A percentile compares a stretch with the other conserved stretches of the same genome.
Evolutionary conservation across 192 early-diverging fungal genomes (phyloP).

Genomic region (Polychytrium aggregatum): DNA sequence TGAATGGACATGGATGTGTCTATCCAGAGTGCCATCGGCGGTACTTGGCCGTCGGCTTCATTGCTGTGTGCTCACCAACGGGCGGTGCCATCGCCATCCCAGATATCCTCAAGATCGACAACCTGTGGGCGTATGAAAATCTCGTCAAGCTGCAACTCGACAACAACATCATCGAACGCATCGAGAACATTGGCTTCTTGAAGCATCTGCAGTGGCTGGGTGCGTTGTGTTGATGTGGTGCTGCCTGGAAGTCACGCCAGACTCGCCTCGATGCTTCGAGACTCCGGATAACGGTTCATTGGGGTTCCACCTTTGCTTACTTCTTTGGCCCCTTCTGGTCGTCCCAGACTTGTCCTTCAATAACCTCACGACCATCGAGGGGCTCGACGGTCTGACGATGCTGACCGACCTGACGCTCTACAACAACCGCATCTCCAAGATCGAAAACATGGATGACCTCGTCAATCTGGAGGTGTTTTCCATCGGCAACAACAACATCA

Average conservation of each 20-base stretch:
- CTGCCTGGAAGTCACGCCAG: too few species aligned
- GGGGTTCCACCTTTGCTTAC: not conserved
- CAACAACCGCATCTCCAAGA: conserved; percentile 49
- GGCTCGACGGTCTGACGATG: conserved; percentile 37
- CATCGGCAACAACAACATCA: conserved; percentile 46
- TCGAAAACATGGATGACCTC: conserved; percentile 47
- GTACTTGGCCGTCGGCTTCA: too few species aligned
- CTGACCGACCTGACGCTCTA: conserved; percentile 51
- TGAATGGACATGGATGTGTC: too few species aligned
- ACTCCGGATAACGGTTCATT: too few species aligned
- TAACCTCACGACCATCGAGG: conserved; percentile 52
- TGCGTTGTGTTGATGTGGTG: conserved; percentile 2
- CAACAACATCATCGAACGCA: conserved; percentile 58
- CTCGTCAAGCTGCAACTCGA: conserved; percentile 53
- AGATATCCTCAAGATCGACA: conserved; percentile 59
- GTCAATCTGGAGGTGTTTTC: conserved; percentile 46
- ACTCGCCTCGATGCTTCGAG: too few species aligned
- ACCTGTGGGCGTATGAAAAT: conserved; percentile 48
- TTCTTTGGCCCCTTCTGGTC: conserved; percentile 2
- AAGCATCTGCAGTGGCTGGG: conserved; percentile 50
- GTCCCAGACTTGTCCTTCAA: conserved; percentile 48
- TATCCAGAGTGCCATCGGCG: too few species aligned
- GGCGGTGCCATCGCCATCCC: not conserved
- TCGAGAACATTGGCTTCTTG: conserved; percentile 48
- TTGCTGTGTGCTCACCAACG: too few species aligned